Evolutionary conservation across 176 grass and related monocot species (phyloP).

Genomic region (Zea luxurians): DNA sequence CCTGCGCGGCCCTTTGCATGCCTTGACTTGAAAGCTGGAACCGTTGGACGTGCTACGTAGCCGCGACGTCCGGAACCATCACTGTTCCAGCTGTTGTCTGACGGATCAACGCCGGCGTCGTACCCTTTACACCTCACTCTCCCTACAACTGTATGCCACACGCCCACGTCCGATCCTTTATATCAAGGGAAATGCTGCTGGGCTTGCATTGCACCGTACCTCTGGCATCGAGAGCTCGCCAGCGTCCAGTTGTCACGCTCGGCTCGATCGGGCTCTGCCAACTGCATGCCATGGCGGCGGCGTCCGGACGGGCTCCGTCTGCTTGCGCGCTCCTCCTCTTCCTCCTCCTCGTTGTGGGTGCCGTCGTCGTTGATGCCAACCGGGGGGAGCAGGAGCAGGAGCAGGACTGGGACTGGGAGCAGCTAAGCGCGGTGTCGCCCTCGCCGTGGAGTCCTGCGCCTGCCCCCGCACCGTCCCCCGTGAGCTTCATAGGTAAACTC

Average conservation of each 20-base stretch:
- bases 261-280: background rate
- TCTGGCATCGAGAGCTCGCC: no score
- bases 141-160: background rate
- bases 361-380: background rate
- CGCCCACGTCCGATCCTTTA: background rate
- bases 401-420: no score
- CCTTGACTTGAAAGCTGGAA: background rate
- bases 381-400: background rate
- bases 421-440: no score
- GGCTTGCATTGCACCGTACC: background rate
- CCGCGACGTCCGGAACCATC: conserved; percentile 4
- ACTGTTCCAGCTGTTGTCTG: background rate
- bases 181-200: background rate
- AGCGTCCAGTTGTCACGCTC: background rate
- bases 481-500: background rate
- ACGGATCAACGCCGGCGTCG: background rate
- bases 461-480: conserved; percentile 12
- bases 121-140: background rate
- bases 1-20: background rate
- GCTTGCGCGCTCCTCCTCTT: background rate
- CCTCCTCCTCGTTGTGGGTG: background rate
- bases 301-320: background rate
- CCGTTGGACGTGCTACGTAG: background rate
- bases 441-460: background rate
- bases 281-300: conserved; percentile 8